Conservation (phyloP, 257 asterid species). For the Penstemon barbatus region DNA sequence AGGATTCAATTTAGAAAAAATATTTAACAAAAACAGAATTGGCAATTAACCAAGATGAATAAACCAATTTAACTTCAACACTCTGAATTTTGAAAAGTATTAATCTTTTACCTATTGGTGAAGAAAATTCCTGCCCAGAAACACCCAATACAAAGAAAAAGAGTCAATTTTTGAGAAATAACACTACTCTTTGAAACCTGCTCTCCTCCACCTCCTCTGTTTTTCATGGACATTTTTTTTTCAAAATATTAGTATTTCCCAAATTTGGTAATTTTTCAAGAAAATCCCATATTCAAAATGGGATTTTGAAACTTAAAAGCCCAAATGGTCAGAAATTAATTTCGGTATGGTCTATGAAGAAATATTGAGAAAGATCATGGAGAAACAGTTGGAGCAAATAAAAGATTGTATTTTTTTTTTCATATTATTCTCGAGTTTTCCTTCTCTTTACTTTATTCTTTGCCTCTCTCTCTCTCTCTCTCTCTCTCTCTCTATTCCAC, state of each 20-base stretch:
- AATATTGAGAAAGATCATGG: slow-evolving; percentile 27
- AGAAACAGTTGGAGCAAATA: slow-evolving; percentile 24
- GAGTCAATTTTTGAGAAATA: slow-evolving; percentile 62
- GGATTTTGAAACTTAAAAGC: slow-evolving; percentile 20
- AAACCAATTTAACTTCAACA: neutral
- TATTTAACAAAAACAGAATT: slow-evolving; percentile 16
- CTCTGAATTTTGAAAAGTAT: neutral
- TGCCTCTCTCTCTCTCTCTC: slow-evolving; percentile 34
- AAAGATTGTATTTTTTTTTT: slow-evolving; percentile 36
- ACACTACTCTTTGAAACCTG: slow-evolving; percentile 55
- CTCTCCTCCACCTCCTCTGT: slow-evolving; percentile 69
- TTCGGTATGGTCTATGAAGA: slow-evolving; percentile 25
- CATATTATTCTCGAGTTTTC: slow-evolving; percentile 35
- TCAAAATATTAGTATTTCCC: neutral
- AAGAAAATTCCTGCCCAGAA: slow-evolving; percentile 78
- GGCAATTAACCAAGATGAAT: neutral
- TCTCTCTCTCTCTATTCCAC: slow-evolving; percentile 29
- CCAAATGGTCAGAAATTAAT: slow-evolving; percentile 30
- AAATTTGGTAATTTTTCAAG: slow-evolving; percentile 16
- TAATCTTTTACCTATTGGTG: slow-evolving; percentile 62
- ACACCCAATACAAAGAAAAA: slow-evolving; percentile 74
- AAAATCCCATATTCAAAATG: slow-evolving; percentile 37
- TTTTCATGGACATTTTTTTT: slow-evolving; percentile 48
- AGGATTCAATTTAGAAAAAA: neutral
- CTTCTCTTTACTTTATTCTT: slow-evolving; percentile 48